phyloP scores from a whole-genome alignment of 768 basidiomycete genomes.

The Kwoniella pini region DNA sequence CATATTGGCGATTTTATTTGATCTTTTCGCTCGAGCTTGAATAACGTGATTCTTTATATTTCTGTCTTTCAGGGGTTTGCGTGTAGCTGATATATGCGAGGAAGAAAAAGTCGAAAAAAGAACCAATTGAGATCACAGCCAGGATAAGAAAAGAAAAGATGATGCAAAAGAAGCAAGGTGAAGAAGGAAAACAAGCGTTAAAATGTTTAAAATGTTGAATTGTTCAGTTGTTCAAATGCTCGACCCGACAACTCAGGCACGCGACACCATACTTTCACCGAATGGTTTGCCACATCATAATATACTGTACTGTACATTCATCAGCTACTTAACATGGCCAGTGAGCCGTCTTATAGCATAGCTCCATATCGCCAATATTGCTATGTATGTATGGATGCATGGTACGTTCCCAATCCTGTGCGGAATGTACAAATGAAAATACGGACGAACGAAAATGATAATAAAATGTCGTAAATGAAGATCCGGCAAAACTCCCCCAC shows the following conservation, averaged over 20 bases:
- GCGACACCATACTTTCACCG: not conserved
- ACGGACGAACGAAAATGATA: too few species aligned
- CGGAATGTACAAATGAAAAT: not conserved
- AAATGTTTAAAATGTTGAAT: not conserved
- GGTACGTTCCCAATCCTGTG: not conserved
- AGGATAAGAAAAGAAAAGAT: not conserved
- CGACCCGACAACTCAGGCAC: not conserved
- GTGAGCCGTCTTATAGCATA: too few species aligned
- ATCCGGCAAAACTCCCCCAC: not conserved
- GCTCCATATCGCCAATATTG: too few species aligned
- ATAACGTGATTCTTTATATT: not conserved
- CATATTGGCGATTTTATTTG: slow-evolving; percentile 17
- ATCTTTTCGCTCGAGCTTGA: not conserved
- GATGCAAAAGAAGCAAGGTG: not conserved
- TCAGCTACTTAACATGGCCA: too few species aligned
- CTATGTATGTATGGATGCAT: slow-evolving; percentile 1
- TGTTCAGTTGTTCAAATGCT: not conserved
- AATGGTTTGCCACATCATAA: slow-evolving; percentile 8
- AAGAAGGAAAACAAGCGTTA: not conserved
- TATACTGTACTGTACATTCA: too few species aligned
- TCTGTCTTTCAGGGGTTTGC: too few species aligned
- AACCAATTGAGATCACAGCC: not conserved
- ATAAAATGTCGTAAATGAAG: not conserved
- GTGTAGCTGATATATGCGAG: not conserved
- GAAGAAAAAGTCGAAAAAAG: not conserved